Percentiles rank a stretch among this genome's conserved stretches.
phyloP scores from a whole-genome alignment of 140 eudicot genomes.

The Erigeron philadelphicus region DNA sequence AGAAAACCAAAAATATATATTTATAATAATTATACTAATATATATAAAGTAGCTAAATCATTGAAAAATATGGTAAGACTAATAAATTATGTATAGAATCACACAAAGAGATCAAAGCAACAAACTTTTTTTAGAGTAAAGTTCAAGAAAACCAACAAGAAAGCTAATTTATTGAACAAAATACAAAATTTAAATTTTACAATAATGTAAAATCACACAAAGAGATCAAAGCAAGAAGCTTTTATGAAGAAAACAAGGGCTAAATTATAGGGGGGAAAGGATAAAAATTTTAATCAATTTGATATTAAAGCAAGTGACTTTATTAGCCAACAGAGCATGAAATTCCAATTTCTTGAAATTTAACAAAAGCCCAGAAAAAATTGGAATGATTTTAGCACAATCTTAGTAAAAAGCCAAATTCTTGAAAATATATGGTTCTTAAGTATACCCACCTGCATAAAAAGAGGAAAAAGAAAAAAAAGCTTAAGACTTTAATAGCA shows the following conservation, averaged over 20 bases:
- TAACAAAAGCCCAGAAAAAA: slow-evolving; percentile 36
- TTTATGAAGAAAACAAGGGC: slow-evolving; percentile 2
- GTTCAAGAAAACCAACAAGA: slow-evolving; percentile 9
- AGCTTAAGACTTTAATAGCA: slow-evolving; percentile 28
- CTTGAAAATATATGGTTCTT: slow-evolving; percentile 19
- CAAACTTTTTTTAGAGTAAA: not conserved
- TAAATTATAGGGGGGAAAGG: slow-evolving; percentile 23
- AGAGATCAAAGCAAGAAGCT: slow-evolving; percentile 12
- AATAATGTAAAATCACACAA: not conserved
- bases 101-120: slow-evolving; percentile 13
- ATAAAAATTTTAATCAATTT: slow-evolving; percentile 20
- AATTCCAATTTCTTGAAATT: slow-evolving; percentile 22
- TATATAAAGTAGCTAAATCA: slow-evolving; percentile 16
- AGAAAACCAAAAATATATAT: not conserved
- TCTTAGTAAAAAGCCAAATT: slow-evolving; percentile 23
- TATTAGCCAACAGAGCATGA: not conserved
- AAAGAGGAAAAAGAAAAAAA: slow-evolving; percentile 15
- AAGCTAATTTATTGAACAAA: slow-evolving; percentile 24
- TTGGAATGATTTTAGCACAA: slow-evolving; percentile 28
- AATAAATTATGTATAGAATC: not conserved
- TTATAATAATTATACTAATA: too few relatives aligned
- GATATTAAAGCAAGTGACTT: slow-evolving; percentile 19
- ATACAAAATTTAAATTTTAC: slow-evolving; percentile 1
- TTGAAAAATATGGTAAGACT: slow-evolving; percentile 12
- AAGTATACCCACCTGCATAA: slow-evolving; percentile 23